A percentile compares a stretch with the other conserved stretches of the same genome.
Conservation (phyloP, 1,284 basidiomycete genomes). For the Coniferiporia sulphurascens region DNA sequence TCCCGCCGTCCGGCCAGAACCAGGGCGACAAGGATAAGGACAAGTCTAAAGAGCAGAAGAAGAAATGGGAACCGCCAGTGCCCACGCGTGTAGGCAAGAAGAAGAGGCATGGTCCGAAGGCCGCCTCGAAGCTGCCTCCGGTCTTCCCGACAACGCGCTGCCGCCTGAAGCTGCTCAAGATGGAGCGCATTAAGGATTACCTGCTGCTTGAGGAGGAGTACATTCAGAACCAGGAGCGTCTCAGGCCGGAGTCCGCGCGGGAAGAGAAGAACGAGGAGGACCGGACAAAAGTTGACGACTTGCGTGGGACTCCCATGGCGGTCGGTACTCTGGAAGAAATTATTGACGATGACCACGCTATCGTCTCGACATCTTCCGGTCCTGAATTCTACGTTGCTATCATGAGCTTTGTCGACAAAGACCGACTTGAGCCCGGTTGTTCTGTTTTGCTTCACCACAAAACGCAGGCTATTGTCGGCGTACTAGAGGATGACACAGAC, state of each 20-base stretch:
- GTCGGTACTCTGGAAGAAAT: constrained; percentile 98
- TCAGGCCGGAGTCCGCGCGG: constrained; percentile 75
- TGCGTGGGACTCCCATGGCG: constrained; percentile 94
- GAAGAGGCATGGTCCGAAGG: constrained; percentile 85
- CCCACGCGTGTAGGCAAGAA: constrained; percentile 97
- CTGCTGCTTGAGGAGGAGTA: constrained; percentile 97
- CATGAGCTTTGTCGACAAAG: constrained; percentile 99
- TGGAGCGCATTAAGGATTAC: constrained; percentile 98
- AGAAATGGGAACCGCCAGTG: constrained; percentile 99
- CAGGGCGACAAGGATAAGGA: constrained; percentile 56
- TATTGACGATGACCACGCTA: constrained; percentile 99
- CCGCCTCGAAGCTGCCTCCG: constrained; percentile 88
- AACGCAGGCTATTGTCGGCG: constrained; percentile 92
- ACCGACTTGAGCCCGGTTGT: constrained; percentile 94
- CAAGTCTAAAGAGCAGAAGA: constrained; percentile 68
- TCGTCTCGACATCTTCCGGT: constrained; percentile 91
- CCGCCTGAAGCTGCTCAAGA: constrained; percentile 92
- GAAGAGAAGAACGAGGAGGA: constrained; percentile 98
- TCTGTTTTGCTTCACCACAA: constrained; percentile 96
- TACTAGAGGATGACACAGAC: constrained; percentile 94
- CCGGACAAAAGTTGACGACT: constrained; percentile 88
- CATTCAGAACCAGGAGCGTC: constrained; percentile 90
- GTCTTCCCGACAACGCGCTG: constrained; percentile 96
- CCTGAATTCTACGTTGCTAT: constrained; percentile 99
- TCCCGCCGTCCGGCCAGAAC: constrained; percentile 42